A percentile compares a stretch with the other conserved stretches of the same genome.
Evolutionary conservation across 2,329 filamentous ascomycete genomes (phyloP).

Genomic region (Lachnellula arida): DNA sequence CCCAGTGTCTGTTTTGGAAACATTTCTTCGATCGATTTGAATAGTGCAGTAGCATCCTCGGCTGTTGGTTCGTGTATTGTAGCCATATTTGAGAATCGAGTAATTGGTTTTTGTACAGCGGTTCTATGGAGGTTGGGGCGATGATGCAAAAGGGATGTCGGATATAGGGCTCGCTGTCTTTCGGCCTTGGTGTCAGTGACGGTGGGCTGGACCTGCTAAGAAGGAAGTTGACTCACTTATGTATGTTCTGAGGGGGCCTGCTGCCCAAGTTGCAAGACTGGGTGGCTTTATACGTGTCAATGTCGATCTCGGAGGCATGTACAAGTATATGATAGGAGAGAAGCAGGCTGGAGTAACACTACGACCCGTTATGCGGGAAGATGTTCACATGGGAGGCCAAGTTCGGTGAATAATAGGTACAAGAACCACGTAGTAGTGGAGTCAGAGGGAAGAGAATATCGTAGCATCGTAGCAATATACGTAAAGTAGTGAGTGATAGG

Average conservation of each 20-base stretch:
- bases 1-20: slow-evolving; percentile 40
- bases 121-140: neutral
- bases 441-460: too few relatives aligned
- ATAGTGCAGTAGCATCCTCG: slow-evolving; percentile 37
- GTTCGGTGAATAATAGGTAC: too few relatives aligned
- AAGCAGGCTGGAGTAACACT: too few relatives aligned
- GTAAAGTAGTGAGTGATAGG: too few relatives aligned
- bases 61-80: slow-evolving; percentile 30
- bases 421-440: too few relatives aligned
- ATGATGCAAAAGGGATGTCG: neutral
- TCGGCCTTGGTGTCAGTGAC: neutral
- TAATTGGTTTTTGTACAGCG: neutral
- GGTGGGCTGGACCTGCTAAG: neutral
- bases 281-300: too few relatives aligned
- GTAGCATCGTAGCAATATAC: too few relatives aligned
- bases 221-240: neutral
- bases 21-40: slow-evolving; percentile 38
- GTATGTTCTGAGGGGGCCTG: neutral
- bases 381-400: too few relatives aligned
- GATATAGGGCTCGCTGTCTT: neutral
- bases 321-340: too few relatives aligned
- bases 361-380: too few relatives aligned
- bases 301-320: too few relatives aligned
- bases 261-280: too few relatives aligned
- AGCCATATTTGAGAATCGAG: slow-evolving; percentile 11